Conservation (phyloP, 129 eudicot species). For the Silybum marianum region DNA sequence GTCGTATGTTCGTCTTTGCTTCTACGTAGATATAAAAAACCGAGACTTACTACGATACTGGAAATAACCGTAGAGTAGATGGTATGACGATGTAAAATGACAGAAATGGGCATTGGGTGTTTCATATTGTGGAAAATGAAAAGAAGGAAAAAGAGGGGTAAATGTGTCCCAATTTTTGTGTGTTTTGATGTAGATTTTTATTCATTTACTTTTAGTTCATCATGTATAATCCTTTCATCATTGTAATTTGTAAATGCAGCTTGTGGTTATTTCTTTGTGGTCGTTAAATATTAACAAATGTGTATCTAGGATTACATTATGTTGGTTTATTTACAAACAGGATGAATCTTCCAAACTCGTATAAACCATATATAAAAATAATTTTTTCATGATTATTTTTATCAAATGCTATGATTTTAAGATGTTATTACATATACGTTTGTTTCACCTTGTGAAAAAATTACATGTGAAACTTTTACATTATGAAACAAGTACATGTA, state of each 20-base stretch:
- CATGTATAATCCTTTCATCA: slow-evolving; percentile 37
- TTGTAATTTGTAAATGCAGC: slow-evolving; percentile 49
- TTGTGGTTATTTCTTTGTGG: slow-evolving; percentile 27
- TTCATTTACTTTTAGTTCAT: slow-evolving; percentile 22
- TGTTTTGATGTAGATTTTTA: slow-evolving; percentile 30
- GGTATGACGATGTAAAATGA: not conserved
- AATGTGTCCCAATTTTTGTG: slow-evolving; percentile 29
- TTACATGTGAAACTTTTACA: too few species aligned
- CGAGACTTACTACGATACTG: slow-evolving; percentile 75
- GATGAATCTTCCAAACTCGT: too few species aligned
- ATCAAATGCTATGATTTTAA: too few species aligned
- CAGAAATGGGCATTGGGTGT: not conserved
- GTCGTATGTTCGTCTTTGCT: slow-evolving; percentile 96
- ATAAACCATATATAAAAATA: too few species aligned
- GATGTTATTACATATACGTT: too few species aligned
- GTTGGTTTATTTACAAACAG: too few species aligned
- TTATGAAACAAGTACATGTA: too few species aligned
- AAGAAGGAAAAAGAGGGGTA: slow-evolving; percentile 20
- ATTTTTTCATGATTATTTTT: too few species aligned
- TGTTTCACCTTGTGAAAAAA: too few species aligned
- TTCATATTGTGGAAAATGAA: not conserved
- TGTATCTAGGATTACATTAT: too few species aligned
- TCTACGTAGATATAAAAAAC: slow-evolving; percentile 81
- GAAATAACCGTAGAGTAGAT: slow-evolving; percentile 88
- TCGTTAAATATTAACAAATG: not conserved